Percentiles rank a stretch among this genome's conserved stretches.
These are phyloP conservation scores for Phytophthora hibernalis DNA, from an alignment of 352 stramenopile genomes.

Conservation along the genomic window DNA sequence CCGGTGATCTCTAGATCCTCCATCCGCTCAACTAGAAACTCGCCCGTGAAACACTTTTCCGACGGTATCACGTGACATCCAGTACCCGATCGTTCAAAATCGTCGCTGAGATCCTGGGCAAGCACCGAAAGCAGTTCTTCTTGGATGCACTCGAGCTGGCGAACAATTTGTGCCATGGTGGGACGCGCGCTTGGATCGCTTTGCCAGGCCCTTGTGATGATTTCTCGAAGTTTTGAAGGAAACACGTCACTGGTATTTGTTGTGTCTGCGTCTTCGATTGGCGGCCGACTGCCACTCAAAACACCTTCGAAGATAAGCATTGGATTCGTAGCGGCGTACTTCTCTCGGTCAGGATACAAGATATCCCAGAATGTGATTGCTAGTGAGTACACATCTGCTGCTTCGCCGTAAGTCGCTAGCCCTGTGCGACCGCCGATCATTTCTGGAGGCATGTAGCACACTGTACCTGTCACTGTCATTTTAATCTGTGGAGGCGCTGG, in stretches of 20 bases:
- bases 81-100: slow-evolving; percentile 37
- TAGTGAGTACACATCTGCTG: slow-evolving; percentile 77
- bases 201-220: slow-evolving; percentile 70
- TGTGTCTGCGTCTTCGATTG: slow-evolving; percentile 36
- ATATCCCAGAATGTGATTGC: slow-evolving; percentile 84
- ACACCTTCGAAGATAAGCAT: slow-evolving; percentile 64
- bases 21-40: slow-evolving; percentile 44
- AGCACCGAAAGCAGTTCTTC: slow-evolving; percentile 62
- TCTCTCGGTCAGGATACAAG: slow-evolving; percentile 52
- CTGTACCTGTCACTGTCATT: slow-evolving; percentile 75
- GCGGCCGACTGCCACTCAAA: slow-evolving; percentile 51
- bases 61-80: slow-evolving; percentile 10
- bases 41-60: slow-evolving; percentile 44
- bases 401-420: slow-evolving; percentile 61
- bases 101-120: slow-evolving; percentile 54
- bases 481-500: slow-evolving; percentile 38
- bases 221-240: slow-evolving; percentile 52
- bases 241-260: slow-evolving; percentile 24
- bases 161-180: slow-evolving; percentile 54
- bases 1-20: slow-evolving; percentile 40
- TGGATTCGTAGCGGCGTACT: slow-evolving; percentile 54
- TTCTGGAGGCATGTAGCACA: slow-evolving; percentile 82
- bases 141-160: slow-evolving; percentile 60
- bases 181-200: slow-evolving; percentile 55
- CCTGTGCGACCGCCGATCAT: slow-evolving; percentile 62